Evolutionary conservation across 495 filamentous ascomycete genomes (phyloP), one percentile per base, ranked within the genome.

Genomic region (Lasiosphaeriaceae sp.): DNA sequence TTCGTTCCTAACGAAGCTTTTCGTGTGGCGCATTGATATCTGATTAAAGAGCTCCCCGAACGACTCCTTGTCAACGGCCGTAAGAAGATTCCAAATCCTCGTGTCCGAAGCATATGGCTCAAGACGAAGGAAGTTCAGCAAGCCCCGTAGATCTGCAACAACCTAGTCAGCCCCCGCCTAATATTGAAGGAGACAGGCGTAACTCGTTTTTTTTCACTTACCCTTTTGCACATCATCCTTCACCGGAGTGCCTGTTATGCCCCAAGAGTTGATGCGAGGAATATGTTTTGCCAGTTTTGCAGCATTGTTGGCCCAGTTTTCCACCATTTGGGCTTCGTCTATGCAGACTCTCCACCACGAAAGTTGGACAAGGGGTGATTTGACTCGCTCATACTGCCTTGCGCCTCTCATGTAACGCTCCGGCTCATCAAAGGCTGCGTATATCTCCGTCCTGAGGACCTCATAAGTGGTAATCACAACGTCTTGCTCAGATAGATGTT

Each of bases 291-390:
- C 92, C 31, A 96, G 81, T 58, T 80, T 82, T 2, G 94, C 91
- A 16, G 93, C 89, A 55, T 88, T 87, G 66, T 84, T 92, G 8
- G 93, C 83, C 49, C 90, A 90, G 58, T 83, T 90, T 55, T 96
- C 93, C 34, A 97, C 82, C 88, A 96, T 96, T 67, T 98, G 94
- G 2, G 92, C 94, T 70, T 97, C 94, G 66, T 98, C 94, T 2
- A 97, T 81, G 57, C 90, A 93, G 2, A 96, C 84, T 26, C 94
- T 82, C 90, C 92, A 96, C 93, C 94, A 98, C 11, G 76, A 83
- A 3, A 96, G 79, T 35, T 86, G 77, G 29, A 90, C 83, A 8
- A 98, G 70, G 0, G 94, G 93, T 3, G 89, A 91, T 23, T 80
- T 84, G 22, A 78, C 78, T 21, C 83, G 78, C 48, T 86, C 78